Conservation (phyloP, 148 eudicot genomes). For the Chenopodium suecicum region DNA sequence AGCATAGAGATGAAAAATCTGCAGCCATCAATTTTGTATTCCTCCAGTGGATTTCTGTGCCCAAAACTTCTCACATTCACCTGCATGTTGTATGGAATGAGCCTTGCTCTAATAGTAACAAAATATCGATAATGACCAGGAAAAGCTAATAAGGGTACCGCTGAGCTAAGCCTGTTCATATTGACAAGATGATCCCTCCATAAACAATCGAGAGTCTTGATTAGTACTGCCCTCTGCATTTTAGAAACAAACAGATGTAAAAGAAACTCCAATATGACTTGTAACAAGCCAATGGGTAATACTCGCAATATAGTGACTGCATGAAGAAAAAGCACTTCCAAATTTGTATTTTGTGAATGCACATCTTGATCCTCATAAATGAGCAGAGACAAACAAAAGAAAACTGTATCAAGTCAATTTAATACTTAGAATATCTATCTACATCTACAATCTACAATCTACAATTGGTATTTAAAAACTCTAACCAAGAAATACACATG, state of each 20-base stretch:
- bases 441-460: too few species aligned
- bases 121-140: neutral
- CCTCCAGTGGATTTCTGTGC: conserved; percentile 96
- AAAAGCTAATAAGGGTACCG: conserved; percentile 46
- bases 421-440: too few species aligned
- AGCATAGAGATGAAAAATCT: conserved; percentile 97
- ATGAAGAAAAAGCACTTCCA: too few species aligned
- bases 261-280: neutral
- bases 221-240: conserved; percentile 76
- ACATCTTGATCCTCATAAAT: too few species aligned
- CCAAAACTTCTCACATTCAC: conserved; percentile 97
- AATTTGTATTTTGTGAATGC: too few species aligned
- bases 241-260: conserved; percentile 12
- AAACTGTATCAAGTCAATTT: too few species aligned
- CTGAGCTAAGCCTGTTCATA: conserved; percentile 92
- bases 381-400: too few species aligned
- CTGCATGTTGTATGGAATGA: conserved; percentile 41
- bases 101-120: conserved; percentile 6
- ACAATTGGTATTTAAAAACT: too few species aligned
- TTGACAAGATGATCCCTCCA: conserved; percentile 99
- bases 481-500: too few species aligned
- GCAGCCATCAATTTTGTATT: conserved; percentile 97
- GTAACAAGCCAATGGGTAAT: neutral
- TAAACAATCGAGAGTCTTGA: conserved; percentile 86
- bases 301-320: too few species aligned